phyloP scores from a whole-genome alignment of 106 monocot species.

The Amphibolis antarctica region DNA sequence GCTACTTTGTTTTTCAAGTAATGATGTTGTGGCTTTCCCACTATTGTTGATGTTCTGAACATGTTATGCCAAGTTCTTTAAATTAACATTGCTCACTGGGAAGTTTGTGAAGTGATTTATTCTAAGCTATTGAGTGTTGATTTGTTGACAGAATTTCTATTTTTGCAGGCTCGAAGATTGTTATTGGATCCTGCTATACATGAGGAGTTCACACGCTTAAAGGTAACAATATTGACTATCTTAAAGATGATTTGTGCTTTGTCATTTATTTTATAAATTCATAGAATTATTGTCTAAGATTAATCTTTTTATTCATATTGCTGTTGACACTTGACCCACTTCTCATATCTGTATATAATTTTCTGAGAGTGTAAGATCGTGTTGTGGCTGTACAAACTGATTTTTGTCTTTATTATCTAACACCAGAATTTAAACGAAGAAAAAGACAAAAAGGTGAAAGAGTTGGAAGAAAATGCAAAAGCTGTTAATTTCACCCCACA shows the following conservation, averaged over 20 bases:
- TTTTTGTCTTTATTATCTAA: not conserved
- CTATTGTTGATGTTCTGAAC: no score
- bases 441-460: conserved; percentile 94
- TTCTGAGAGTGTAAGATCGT: no score
- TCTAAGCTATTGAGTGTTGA: no score
- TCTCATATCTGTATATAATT: no score
- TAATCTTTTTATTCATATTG: not conserved
- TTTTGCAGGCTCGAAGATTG: conserved; percentile 56
- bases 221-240: no score
- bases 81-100: no score
- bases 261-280: not conserved
- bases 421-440: conserved; percentile 80
- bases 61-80: no score
- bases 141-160: not conserved
- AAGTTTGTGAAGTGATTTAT: no score
- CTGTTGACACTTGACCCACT: no score
- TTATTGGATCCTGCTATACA: conserved; percentile 97
- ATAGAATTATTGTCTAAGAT: not conserved
- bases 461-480: conserved; percentile 88
- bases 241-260: conserved; percentile 52
- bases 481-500: conserved; percentile 85
- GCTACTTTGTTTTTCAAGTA: no score
- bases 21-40: no score
- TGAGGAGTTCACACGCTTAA: conserved; percentile 91
- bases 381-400: no score